A percentile compares a stretch with the other conserved stretches of the same genome.
Conservation (phyloP, 2,329 filamentous ascomycete species). For the Nakataea oryzae region DNA sequence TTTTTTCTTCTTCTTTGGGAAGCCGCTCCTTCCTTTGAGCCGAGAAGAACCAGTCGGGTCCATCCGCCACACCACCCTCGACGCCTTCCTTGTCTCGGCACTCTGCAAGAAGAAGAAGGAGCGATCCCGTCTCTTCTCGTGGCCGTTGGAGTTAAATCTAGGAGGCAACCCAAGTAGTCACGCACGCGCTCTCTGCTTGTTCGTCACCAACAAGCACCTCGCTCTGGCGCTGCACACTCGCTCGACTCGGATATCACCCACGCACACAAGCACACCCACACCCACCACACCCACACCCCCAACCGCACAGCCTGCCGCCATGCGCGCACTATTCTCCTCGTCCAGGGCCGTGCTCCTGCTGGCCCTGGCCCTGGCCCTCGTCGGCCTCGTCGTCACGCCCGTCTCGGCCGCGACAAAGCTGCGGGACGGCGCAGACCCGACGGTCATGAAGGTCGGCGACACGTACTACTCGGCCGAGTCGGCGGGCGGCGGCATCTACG, state of each 20-base stretch:
- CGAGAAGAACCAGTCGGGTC: neutral
- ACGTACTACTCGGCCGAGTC: conserved; percentile 15
- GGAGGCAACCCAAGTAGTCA: too few species aligned
- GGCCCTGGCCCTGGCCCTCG: neutral
- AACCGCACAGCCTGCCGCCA: neutral
- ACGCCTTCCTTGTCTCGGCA: neutral
- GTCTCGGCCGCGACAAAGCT: conserved; percentile 6
- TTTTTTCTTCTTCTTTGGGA: too few species aligned
- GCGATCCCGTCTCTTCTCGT: too few species aligned
- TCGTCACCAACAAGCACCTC: too few species aligned
- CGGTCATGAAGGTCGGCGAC: conserved; percentile 10
- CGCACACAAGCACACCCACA: too few species aligned
- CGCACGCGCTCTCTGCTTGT: too few species aligned
- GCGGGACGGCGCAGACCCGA: conserved; percentile 11
- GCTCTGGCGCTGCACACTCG: too few species aligned
- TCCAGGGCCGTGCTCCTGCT: neutral
- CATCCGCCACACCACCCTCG: too few species aligned
- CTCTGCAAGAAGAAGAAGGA: neutral
- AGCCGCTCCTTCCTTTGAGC: neutral
- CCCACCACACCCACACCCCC: too few species aligned
- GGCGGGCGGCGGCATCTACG: conserved; percentile 9
- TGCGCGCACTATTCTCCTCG: neutral
- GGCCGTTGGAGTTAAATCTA: neutral
- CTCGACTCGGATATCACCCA: too few species aligned
- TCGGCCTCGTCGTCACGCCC: conserved; percentile 6